These are phyloP conservation scores for Sordariomycetes sp. DNA, from an alignment of 2,329 filamentous ascomycete species.

Conservation along the genomic window DNA sequence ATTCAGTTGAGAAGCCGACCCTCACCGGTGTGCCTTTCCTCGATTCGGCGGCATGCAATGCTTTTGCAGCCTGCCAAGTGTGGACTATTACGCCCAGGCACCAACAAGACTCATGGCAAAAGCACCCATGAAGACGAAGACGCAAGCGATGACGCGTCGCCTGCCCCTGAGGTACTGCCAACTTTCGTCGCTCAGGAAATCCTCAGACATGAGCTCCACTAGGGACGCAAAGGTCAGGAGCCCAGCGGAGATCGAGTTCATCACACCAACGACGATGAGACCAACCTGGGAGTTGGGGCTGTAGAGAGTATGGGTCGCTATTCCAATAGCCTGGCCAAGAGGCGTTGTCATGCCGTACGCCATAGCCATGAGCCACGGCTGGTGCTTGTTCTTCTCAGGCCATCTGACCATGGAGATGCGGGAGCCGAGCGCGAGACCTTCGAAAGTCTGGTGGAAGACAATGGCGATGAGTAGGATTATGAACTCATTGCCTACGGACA, in stretches of 20 bases:
- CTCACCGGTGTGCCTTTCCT: too few species aligned
- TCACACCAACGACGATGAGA: conserved; percentile 61
- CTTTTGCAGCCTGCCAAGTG: too few species aligned
- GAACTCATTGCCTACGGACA: conserved; percentile 67
- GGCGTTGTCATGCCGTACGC: conserved; percentile 55
- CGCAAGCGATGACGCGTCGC: conserved; percentile 42
- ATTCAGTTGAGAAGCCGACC: too few species aligned
- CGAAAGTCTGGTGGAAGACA: conserved; percentile 57
- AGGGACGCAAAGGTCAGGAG: conserved; percentile 64
- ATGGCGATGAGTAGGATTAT: conserved; percentile 73
- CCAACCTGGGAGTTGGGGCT: conserved; percentile 57
- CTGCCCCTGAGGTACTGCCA: conserved; percentile 46
- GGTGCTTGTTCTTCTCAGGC: conserved; percentile 24
- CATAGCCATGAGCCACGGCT: conserved; percentile 48
- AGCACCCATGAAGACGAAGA: conserved; percentile 49
- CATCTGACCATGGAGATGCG: conserved; percentile 50
- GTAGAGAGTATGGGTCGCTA: conserved; percentile 61
- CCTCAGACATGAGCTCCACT: conserved; percentile 63
- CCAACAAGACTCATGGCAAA: conserved; percentile 56
- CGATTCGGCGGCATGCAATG: too few species aligned
- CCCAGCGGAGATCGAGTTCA: conserved; percentile 65
- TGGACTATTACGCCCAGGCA: conserved; percentile 52
- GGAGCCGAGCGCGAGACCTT: conserved; percentile 53
- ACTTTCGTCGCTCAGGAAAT: conserved; percentile 58
- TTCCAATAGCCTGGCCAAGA: conserved; percentile 63